phyloP scores from a whole-genome alignment of 805 yeast species.

The Suhomyces sp. region DNA sequence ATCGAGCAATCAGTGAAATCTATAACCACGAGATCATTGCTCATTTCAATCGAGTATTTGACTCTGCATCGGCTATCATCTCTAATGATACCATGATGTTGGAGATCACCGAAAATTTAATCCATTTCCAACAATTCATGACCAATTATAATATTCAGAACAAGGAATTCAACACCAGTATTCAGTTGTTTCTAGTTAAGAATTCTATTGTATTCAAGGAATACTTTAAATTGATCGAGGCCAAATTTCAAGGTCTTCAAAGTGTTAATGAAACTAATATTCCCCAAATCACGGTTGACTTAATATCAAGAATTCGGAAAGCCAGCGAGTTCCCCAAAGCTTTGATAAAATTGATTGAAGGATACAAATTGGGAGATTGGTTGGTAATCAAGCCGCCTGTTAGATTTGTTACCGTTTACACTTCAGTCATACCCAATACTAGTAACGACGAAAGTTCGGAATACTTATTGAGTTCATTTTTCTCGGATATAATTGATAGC shows the following conservation, averaged over 20 bases:
- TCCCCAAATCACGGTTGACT: slow-evolving; percentile 69
- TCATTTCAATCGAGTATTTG: slow-evolving; percentile 15
- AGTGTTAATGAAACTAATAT: slow-evolving; percentile 64
- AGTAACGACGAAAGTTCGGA: slow-evolving; percentile 39
- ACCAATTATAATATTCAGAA: slow-evolving; percentile 8
- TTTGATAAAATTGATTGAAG: slow-evolving; percentile 47
- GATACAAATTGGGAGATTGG: slow-evolving; percentile 65
- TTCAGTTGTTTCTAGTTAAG: slow-evolving; percentile 17
- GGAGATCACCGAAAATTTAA: slow-evolving; percentile 47
- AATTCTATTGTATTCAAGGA: slow-evolving; percentile 50
- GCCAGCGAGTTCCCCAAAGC: slow-evolving; percentile 62
- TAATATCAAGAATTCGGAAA: slow-evolving; percentile 64
- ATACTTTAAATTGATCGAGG: slow-evolving; percentile 55
- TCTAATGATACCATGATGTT: slow-evolving; percentile 29
- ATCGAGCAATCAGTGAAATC: slow-evolving; percentile 10
- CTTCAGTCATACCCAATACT: slow-evolving; percentile 46
- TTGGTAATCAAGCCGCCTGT: slow-evolving; percentile 59
- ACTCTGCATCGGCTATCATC: slow-evolving; percentile 12
- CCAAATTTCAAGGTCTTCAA: slow-evolving; percentile 45
- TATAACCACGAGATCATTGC: slow-evolving; percentile 14
- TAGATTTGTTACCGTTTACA: slow-evolving; percentile 43
- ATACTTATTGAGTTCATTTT: slow-evolving; percentile 60
- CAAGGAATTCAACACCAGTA: slow-evolving; percentile 11
- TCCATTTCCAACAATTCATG: slow-evolving; percentile 21
- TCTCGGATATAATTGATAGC: slow-evolving; percentile 77